phyloP scores from a whole-genome alignment of 2,329 filamentous ascomycete genomes.

The Pseudogymnoascus sp. region DNA sequence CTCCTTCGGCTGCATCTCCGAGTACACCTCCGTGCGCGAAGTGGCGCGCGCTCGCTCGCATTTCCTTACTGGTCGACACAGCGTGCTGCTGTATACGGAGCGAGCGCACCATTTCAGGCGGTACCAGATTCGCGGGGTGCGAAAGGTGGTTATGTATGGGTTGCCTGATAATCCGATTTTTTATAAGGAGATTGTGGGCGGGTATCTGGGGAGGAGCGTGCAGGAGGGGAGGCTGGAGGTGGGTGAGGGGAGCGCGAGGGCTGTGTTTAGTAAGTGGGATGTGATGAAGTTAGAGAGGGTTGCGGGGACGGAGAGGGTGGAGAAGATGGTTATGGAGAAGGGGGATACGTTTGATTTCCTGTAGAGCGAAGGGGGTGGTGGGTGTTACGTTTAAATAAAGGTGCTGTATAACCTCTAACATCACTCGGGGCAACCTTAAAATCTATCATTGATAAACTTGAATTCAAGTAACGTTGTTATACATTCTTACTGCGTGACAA shows the following conservation, averaged over 20 bases:
- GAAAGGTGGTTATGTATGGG: conserved; percentile 80
- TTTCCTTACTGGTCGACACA: conserved; percentile 76
- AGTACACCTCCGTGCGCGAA: conserved; percentile 76
- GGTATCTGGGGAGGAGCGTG: conserved; percentile 56
- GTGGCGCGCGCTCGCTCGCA: conserved; percentile 79
- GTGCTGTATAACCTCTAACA: background rate
- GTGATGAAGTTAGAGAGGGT: conserved; percentile 81
- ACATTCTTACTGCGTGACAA: background rate
- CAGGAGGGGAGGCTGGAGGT: conserved; percentile 48
- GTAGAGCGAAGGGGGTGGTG: background rate
- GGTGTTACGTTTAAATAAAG: background rate
- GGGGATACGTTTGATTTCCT: conserved; percentile 95
- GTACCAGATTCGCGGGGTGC: conserved; percentile 76
- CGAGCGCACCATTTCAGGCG: conserved; percentile 94
- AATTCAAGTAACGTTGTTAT: conserved; percentile 4
- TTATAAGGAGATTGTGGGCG: conserved; percentile 69
- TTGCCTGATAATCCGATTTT: conserved; percentile 83
- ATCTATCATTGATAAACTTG: conserved; percentile 10
- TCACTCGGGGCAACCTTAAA: background rate
- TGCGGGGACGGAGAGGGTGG: conserved; percentile 73
- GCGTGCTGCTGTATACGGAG: conserved; percentile 83
- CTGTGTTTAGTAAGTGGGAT: conserved; percentile 82
- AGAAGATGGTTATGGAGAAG: conserved; percentile 75
- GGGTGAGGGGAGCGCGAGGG: conserved; percentile 53
- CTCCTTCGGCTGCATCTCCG: conserved; percentile 76